Conservation (phyloP, 805 yeast genomes). For the Kazachstania martiniae region DNA sequence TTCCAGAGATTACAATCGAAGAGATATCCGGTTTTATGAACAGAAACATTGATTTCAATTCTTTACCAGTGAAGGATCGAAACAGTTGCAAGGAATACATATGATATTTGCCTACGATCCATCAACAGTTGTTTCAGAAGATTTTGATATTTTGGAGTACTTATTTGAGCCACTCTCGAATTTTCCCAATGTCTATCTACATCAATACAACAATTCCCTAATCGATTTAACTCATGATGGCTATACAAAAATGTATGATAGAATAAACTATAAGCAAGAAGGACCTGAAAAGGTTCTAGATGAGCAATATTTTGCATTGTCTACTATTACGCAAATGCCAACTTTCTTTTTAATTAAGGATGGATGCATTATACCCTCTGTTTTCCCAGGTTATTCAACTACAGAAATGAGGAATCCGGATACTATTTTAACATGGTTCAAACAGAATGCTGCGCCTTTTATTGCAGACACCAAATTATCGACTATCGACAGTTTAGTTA, state of each 20-base stretch:
- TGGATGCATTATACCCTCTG: slow-evolving; percentile 38
- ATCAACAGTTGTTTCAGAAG: slow-evolving; percentile 41
- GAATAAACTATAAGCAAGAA: slow-evolving; percentile 33
- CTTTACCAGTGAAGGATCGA: slow-evolving; percentile 14
- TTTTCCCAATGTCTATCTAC: slow-evolving; percentile 45
- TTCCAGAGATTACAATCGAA: slow-evolving; percentile 21
- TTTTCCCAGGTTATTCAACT: slow-evolving; percentile 52
- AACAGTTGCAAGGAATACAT: slow-evolving; percentile 26
- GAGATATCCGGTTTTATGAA: slow-evolving; percentile 10
- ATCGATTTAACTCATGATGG: slow-evolving; percentile 32
- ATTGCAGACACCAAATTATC: slow-evolving; percentile 40
- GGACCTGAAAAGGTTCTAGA: slow-evolving; percentile 30
- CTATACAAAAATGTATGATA: slow-evolving; percentile 30
- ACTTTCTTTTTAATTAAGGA: slow-evolving; percentile 53
- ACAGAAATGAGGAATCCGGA: slow-evolving; percentile 47
- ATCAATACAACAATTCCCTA: slow-evolving; percentile 39
- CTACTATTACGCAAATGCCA: slow-evolving; percentile 49
- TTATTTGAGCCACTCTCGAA: slow-evolving; percentile 50
- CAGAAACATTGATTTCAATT: slow-evolving; percentile 6
- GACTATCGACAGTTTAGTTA: slow-evolving; percentile 11
- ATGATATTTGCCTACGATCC: slow-evolving; percentile 45
- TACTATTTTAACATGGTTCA: slow-evolving; percentile 40
- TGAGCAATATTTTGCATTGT: slow-evolving; percentile 37
- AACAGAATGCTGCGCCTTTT: slow-evolving; percentile 39
- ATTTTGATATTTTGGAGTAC: slow-evolving; percentile 48